A percentile compares a stretch with the other conserved stretches of the same genome.
These are phyloP conservation scores for Nemophila menziesii DNA, from an alignment of 257 asterid genomes.

Conservation along the genomic window DNA sequence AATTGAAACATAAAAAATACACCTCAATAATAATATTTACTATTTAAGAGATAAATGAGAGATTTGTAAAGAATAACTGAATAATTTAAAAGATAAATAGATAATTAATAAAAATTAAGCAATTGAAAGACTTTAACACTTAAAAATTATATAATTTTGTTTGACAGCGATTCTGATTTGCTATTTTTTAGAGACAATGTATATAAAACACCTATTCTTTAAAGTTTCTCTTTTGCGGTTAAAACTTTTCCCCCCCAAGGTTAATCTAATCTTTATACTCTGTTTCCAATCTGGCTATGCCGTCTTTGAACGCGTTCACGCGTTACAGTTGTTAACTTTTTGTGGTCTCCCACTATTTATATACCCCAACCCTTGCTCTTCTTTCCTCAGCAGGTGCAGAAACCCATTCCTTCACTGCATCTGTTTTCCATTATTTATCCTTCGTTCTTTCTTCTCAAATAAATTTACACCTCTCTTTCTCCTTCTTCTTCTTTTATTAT, in stretches of 20 bases:
- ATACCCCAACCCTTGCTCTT: constrained; percentile 9
- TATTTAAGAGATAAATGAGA: too few relatives aligned
- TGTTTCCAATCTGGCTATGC: constrained; percentile 7
- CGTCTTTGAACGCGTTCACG: constrained; percentile 47
- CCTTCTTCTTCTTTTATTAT: neutral
- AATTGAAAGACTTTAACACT: too few relatives aligned
- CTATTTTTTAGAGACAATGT: too few relatives aligned
- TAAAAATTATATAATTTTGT: too few relatives aligned
- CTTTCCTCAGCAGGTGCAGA: constrained; percentile 39
- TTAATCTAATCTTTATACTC: constrained; percentile 12
- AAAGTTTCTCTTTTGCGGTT: too few relatives aligned
- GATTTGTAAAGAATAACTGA: too few relatives aligned
- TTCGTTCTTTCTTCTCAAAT: neutral
- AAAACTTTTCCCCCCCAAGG: neutral
- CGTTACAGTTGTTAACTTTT: constrained; percentile 15
- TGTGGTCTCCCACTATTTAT: constrained; percentile 44
- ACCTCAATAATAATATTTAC: too few relatives aligned
- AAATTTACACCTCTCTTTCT: neutral
- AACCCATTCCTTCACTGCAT: constrained; percentile 26
- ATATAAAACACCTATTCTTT: too few relatives aligned
- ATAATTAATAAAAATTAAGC: too few relatives aligned
- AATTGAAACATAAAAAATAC: too few relatives aligned
- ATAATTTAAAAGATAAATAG: too few relatives aligned
- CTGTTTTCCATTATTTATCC: constrained; percentile 15
- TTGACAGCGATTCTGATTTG: too few relatives aligned